A percentile compares a stretch with the other conserved stretches of the same genome.
Conservation (phyloP, 352 stramenopile genomes). For the Globisporangium spiculum region DNA sequence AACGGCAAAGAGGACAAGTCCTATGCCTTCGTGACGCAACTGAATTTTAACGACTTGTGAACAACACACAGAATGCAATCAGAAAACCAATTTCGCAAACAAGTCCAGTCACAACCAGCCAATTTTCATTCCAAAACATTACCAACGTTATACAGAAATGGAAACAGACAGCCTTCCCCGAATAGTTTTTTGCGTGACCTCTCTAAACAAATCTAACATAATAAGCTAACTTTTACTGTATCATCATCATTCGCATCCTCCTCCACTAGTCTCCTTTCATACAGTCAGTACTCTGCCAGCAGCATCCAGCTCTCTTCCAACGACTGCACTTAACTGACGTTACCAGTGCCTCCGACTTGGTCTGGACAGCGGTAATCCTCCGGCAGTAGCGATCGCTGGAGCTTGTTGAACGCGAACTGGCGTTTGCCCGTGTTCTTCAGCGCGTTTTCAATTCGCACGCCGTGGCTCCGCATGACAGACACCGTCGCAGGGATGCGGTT, state of each 20-base stretch:
- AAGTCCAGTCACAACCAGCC: not conserved
- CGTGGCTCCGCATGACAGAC: slow-evolving; percentile 85
- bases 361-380: slow-evolving; percentile 87
- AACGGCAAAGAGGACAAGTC: slow-evolving; percentile 43
- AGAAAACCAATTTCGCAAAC: not conserved
- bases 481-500: slow-evolving; percentile 78
- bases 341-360: slow-evolving; percentile 76
- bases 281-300: too few relatives aligned
- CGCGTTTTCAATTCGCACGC: slow-evolving; percentile 86
- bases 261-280: not conserved
- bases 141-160: slow-evolving; percentile 10
- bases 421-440: slow-evolving; percentile 90
- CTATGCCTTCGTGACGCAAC: slow-evolving; percentile 68
- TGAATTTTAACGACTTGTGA: slow-evolving; percentile 69
- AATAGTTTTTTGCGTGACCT: slow-evolving; percentile 6
- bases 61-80: not conserved
- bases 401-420: slow-evolving; percentile 87
- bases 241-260: slow-evolving; percentile 12
- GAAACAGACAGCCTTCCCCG: not conserved
- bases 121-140: slow-evolving; percentile 8
- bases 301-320: not conserved
- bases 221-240: slow-evolving; percentile 7
- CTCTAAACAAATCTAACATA: slow-evolving; percentile 15
- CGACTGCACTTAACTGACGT: slow-evolving; percentile 58
- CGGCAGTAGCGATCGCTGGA: slow-evolving; percentile 83